Evolutionary conservation across 192 early-diverging fungal genomes (phyloP).

Genomic region (Kappamyces sp.): DNA sequence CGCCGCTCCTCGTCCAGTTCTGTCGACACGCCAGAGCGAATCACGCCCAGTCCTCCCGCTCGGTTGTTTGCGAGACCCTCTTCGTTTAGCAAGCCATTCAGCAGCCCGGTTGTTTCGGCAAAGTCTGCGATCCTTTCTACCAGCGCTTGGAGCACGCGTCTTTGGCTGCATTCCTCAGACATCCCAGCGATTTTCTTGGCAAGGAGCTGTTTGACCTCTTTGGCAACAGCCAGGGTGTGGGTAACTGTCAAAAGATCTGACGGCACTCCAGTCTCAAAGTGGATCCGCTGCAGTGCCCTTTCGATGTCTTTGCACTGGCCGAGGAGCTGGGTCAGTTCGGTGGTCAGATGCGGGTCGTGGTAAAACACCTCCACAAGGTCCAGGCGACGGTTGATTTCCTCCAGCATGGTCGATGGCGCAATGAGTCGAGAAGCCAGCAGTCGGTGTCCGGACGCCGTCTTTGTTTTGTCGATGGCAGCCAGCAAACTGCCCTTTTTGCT

Average conservation of each 20-base stretch:
- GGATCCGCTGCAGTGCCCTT: conserved; percentile 31
- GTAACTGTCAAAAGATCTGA: conserved; percentile 26
- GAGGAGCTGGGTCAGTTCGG: conserved; percentile 45
- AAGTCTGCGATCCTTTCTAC: background rate
- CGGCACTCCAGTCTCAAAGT: conserved; percentile 18
- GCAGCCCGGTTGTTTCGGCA: background rate
- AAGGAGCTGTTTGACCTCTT: background rate
- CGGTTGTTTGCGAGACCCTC: conserved; percentile 3
- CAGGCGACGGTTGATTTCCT: conserved; percentile 62
- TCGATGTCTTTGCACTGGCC: conserved; percentile 27
- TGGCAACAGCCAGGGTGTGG: conserved; percentile 13
- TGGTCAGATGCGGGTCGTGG: conserved; percentile 43
- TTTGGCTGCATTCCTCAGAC: background rate
- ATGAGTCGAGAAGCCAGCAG: conserved; percentile 64
- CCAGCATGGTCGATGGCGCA: conserved; percentile 59
- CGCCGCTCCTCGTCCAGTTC: conserved; percentile 21
- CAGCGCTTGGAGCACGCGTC: background rate
- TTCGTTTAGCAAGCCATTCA: conserved; percentile 8
- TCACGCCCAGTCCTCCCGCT: conserved; percentile 13
- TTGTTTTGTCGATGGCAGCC: conserved; percentile 66
- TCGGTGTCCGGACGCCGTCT: conserved; percentile 71
- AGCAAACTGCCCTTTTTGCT: conserved; percentile 57
- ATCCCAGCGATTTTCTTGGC: too few relatives aligned
- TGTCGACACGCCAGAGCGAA: conserved; percentile 16
- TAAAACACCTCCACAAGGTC: conserved; percentile 72